Evolutionary conservation across 177 flowering plant species (phyloP).

Genomic region (Vitis hybrid): DNA sequence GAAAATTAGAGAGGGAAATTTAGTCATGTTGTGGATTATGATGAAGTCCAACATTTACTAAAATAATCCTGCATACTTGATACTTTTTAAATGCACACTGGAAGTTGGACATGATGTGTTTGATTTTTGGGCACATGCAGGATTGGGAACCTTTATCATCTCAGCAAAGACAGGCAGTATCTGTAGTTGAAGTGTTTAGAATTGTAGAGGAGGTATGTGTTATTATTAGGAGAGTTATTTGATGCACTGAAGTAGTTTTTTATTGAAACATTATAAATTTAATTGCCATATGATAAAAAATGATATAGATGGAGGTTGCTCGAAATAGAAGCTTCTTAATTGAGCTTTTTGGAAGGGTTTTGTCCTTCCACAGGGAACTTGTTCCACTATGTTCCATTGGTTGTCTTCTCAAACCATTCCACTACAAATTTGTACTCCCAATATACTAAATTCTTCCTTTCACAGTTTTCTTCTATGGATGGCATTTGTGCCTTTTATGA

Average conservation of each 20-base stretch:
- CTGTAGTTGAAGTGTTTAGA: conserved; percentile 81
- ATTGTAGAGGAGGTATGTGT: conserved; percentile 74
- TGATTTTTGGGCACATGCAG: conserved; percentile 35
- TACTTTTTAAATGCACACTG: not conserved
- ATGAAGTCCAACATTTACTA: too few species aligned
- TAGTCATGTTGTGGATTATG: too few species aligned
- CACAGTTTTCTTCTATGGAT: not conserved
- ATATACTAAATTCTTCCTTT: not conserved
- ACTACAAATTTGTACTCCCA: not conserved
- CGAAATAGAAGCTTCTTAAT: not conserved
- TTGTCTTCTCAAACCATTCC: too few species aligned
- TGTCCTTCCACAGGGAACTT: too few species aligned
- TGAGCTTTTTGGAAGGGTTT: not conserved
- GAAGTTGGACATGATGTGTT: not conserved
- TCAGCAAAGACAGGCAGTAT: conserved; percentile 74
- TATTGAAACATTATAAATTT: not conserved
- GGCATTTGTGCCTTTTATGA: conserved; percentile 2
- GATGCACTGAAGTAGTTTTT: not conserved
- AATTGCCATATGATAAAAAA: not conserved
- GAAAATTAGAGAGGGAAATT: too few species aligned
- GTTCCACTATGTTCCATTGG: too few species aligned
- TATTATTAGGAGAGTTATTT: not conserved
- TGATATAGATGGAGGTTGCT: not conserved
- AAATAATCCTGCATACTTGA: not conserved
- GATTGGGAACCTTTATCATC: conserved; percentile 84